Conservation (phyloP, 2,329 filamentous ascomycete genomes). For the Colletotrichum sansevieriae region DNA sequence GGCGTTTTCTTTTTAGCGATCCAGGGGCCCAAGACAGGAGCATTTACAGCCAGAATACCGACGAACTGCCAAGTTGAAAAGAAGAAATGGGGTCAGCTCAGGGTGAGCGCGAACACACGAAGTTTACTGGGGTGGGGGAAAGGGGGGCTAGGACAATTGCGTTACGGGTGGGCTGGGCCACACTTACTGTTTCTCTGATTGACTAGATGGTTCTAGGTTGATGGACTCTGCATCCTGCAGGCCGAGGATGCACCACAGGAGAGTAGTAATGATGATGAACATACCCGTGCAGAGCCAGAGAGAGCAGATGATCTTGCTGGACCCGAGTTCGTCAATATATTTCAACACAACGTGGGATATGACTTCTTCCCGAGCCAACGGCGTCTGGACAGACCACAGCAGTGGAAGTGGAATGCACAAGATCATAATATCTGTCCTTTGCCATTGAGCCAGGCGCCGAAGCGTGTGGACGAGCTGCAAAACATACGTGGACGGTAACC, state of each 20-base stretch:
- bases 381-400: conserved; percentile 45
- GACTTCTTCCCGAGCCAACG: conserved; percentile 40
- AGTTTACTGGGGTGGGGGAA: conserved; percentile 13
- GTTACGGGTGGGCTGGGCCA: conserved; percentile 2
- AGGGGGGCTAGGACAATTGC: conserved; percentile 14
- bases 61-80: conserved; percentile 42
- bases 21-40: conserved; percentile 46
- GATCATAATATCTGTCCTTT: conserved; percentile 45
- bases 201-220: conserved; percentile 46
- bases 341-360: too few relatives aligned
- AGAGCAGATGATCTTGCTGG: conserved; percentile 46
- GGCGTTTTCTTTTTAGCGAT: conserved; percentile 43
- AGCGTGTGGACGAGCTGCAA: neutral
- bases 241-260: conserved; percentile 44
- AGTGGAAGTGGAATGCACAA: conserved; percentile 45
- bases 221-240: conserved; percentile 44
- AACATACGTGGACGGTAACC: conserved; percentile 44
- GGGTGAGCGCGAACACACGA: neutral
- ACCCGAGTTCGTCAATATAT: neutral
- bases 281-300: conserved; percentile 46
- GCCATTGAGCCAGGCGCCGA: too few relatives aligned
- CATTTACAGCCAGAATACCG: conserved; percentile 45
- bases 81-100: conserved; percentile 16
- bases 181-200: conserved; percentile 46
- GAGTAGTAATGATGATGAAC: conserved; percentile 47